Base-by-base conservation (phyloP, 2,329 filamentous ascomycete genomes). In the Sclerotinia minor region DNA sequence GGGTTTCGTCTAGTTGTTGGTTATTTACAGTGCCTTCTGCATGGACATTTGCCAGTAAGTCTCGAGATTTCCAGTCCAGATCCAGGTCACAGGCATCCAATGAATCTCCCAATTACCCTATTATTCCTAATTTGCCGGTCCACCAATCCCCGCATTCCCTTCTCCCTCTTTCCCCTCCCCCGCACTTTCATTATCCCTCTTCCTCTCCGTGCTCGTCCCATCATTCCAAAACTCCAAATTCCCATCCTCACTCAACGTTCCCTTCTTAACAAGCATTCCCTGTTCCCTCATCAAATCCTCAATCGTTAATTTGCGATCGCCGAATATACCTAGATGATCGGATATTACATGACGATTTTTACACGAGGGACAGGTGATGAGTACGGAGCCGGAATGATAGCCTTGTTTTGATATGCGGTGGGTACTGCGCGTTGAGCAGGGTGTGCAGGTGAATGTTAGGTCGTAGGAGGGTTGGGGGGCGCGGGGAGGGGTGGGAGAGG, bases 191-290 rank as follows among this genome's bases (percentile, higher is more conserved):
- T 53, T 55, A 32, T 68, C 64, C 60, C 66, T 57, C 26, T 47
- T 53, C 41, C 72, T 71, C 68, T 72, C 68, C 3, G 69, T 76
- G 26, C 60, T 69, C 49, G 64, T 74, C 24, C 73, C 75, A 72
- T 96, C 92, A 41, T 91, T 89, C 90, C 93, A 97, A 73, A 97
- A 95, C 78, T 98, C 94, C 59, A 97, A 81, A 77, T 97, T 91
- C n/a, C 92, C 92, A 72, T 94, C 89, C 72, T 88, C 86, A 64
- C 90, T 87, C 44, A 94, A 76, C 38, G 85, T 86, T 24, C 92
- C 90, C 69, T 86, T 86, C 81, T 89, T 91, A 69, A 94, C 84
- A 1, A 91, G 79, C 71, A 88, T 85, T 6, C 94, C 94, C 76
- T 90, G 90, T 72, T 92, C 88, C 68, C 83, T 82, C 81, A 95